Base-by-base conservation (phyloP, 208 protist species). In the Trypanosoma avium region DNA sequence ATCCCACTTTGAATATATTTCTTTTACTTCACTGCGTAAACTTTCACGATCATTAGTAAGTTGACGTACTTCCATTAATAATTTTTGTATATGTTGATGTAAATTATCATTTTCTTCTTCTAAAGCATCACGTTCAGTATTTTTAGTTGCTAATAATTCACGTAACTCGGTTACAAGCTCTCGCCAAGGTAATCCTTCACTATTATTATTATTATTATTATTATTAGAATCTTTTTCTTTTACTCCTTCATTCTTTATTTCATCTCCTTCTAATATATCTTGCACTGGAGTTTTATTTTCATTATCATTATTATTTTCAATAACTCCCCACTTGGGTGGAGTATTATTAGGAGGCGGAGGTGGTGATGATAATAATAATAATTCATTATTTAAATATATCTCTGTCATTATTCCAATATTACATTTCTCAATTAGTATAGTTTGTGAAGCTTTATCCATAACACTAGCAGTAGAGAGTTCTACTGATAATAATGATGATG, bases 121-220 rank as follows among this genome's bases (percentile, higher is more conserved):
- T 21, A 53, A 35, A 22, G 47, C 55, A 19, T 57, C 56, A 2
- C 53, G 61, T 30, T 76, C 59, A 22, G 12, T 24, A 57, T 70
- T 76, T 36, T 76, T 76, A 8, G 49, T 33, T 13, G 48, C 63
- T 26, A 70, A 48, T 40, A 70, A 33, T 24, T 60, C 40, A 17
- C 63, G 53, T 30, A 76, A 24, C 49, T 76, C 70, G 2, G 48
- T 32, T 7, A 55, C 45, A 45, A 60, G 52, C 21, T 76, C 42
- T 29, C 40, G 33, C 43, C 59, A 62, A 3, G 62, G 54, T 6
- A 68, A 36, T n/a, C 26, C 45, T 21, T 17, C 24, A 26, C 21
- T 21, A 10, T 17, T 21, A 10, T 4, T 21, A 24, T 6, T 15
- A 45, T 46, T 45, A 12, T 17, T 40, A 36, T 9, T 55, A n/a